Conservation (phyloP, 2,329 filamentous ascomycete genomes). For the Trichoderma atrobrunneum region DNA sequence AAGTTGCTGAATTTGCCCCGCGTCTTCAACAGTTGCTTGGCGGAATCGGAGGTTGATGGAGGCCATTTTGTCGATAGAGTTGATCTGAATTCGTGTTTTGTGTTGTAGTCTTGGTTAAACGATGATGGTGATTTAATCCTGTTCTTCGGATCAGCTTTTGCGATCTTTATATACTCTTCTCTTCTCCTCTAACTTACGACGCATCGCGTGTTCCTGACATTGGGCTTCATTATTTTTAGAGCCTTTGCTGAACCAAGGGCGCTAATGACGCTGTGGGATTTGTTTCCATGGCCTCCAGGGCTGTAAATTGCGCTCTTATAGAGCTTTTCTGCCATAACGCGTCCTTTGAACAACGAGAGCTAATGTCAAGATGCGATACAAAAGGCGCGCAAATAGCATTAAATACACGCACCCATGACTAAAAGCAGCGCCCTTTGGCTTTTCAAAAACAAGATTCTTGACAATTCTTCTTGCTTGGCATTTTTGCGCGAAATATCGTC, state of each 20-base stretch:
- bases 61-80: not conserved
- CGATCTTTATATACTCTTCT: not conserved
- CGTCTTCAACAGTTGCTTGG: slow-evolving; percentile 37
- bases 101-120: accelerated
- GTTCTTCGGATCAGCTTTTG: not conserved
- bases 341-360: not conserved
- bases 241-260: not conserved
- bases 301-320: not conserved
- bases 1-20: slow-evolving; percentile 34
- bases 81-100: too few species aligned
- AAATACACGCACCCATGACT: not conserved
- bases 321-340: not conserved
- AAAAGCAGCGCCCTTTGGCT: not conserved
- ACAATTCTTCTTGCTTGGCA: not conserved
- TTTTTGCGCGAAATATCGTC: not conserved
- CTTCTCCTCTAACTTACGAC: not conserved
- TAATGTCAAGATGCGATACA: not conserved
- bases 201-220: not conserved
- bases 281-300: not conserved
- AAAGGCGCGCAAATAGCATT: not conserved
- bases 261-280: slow-evolving; percentile 2
- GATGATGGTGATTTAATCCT: not conserved
- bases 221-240: not conserved
- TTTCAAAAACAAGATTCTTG: not conserved
- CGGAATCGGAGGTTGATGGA: slow-evolving; percentile 34